Evolutionary conservation across 352 stramenopile genomes (phyloP).

Genomic region (Phytophthora melonis): DNA sequence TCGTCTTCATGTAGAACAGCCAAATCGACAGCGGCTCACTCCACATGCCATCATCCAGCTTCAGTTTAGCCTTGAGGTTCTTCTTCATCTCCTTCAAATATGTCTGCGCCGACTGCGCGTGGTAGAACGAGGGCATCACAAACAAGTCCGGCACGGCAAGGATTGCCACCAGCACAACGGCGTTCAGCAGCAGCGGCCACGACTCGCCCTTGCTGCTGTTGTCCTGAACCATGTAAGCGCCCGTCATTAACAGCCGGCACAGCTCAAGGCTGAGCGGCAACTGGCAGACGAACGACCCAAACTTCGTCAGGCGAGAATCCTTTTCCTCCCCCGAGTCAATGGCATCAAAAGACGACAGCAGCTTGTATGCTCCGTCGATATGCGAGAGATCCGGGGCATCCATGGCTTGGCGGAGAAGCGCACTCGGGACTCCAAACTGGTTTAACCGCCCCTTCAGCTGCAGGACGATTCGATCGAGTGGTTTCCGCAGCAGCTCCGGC

Average conservation of each 20-base stretch:
- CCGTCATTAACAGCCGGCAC: conserved; percentile 78
- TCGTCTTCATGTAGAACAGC: conserved; percentile 70
- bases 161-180: conserved; percentile 75
- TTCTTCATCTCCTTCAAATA: conserved; percentile 86
- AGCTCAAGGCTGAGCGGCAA: conserved; percentile 81
- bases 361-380: conserved; percentile 82
- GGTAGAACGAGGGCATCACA: conserved; percentile 84
- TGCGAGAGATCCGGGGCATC: conserved; percentile 73
- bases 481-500: conserved; percentile 84
- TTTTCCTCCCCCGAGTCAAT: conserved; percentile 71
- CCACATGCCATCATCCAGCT: conserved; percentile 67
- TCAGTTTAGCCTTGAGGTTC: conserved; percentile 74
- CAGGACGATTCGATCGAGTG: conserved; percentile 82
- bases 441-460: conserved; percentile 80
- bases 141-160: conserved; percentile 78
- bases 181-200: conserved; percentile 58
- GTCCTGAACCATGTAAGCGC: conserved; percentile 54
- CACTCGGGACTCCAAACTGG: conserved; percentile 76
- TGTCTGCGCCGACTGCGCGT: conserved; percentile 61
- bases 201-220: conserved; percentile 31
- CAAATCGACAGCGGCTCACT: conserved; percentile 83
- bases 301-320: conserved; percentile 69
- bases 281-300: conserved; percentile 83
- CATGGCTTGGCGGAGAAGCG: conserved; percentile 70
- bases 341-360: conserved; percentile 73